phyloP scores from a whole-genome alignment of 2,329 filamentous ascomycete species.

The Aspergillus viridinutans region DNA sequence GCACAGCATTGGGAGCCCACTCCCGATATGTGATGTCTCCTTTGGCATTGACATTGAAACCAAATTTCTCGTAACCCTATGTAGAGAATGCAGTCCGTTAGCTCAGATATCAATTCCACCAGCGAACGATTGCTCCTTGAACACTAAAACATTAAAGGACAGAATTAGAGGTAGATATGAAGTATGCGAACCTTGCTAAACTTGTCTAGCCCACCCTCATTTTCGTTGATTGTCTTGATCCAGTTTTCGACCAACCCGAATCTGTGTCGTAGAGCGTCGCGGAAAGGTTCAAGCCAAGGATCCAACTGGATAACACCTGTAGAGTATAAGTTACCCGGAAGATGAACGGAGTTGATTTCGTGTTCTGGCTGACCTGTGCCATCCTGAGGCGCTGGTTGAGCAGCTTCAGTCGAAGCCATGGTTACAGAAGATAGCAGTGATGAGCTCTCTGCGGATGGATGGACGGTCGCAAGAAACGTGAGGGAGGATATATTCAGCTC shows the following conservation, averaged over 20 bases:
- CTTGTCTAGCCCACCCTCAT: constrained; percentile 84
- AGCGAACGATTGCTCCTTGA: background rate
- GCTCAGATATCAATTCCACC: background rate
- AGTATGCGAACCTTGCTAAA: constrained; percentile 67
- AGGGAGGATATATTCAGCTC: background rate
- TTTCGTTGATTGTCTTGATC: constrained; percentile 77
- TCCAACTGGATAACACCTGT: constrained; percentile 82
- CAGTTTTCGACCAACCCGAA: constrained; percentile 77
- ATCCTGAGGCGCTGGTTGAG: constrained; percentile 14
- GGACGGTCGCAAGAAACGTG: background rate
- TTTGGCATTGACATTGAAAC: constrained; percentile 74
- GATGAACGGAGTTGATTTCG: background rate
- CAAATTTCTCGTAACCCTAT: constrained; percentile 81
- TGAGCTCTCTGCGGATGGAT: background rate
- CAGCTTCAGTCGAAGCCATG: constrained; percentile 18
- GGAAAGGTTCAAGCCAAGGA: constrained; percentile 83
- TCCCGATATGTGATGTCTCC: constrained; percentile 88
- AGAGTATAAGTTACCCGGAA: constrained; percentile 3
- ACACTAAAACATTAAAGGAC: background rate
- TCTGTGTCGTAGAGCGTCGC: constrained; percentile 68
- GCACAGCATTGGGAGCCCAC: constrained; percentile 87
- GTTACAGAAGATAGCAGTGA: background rate
- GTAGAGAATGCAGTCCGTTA: constrained; percentile 5
- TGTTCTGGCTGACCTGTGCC: constrained; percentile 26
- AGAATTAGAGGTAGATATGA: background rate